Evolutionary conservation across 306 rosid genomes (phyloP), one percentile per base, ranked within the genome.

Genomic region (Albizia julibrissin): DNA sequence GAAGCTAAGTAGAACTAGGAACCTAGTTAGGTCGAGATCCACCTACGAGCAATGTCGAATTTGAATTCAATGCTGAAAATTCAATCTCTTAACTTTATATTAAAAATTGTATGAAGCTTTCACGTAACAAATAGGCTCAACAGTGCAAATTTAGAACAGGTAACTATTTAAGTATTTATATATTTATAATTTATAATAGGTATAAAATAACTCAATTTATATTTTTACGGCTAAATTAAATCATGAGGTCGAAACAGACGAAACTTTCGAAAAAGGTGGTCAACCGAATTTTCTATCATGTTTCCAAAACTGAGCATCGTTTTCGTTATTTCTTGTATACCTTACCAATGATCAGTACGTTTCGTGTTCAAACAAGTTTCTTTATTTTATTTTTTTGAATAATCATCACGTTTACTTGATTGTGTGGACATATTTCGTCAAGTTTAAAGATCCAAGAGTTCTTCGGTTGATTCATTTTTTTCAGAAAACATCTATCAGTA

Each of bases 51-150:
- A 11, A 62, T 22, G 65, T 61, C 26, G 67, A 24, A 59, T 47
- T 56, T 24, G 80, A 77, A 58, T 50, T 50, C 39, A 68, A 15
- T 62, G 50, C 76, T 81, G 66, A 84, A 59, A 82, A 85, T 78
- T 73, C 77, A 47, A 49, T 22, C 13, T n/a, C 29, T 22, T 21
- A 54, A 21, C 22, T 54, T 54, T 18, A n/a, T 21, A 21, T 56
- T 56, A n/a, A 56, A 19, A 56, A 21, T 19, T 56, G 62, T 1
- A 56, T 56, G 19, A 31, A 62, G 31, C 85, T 85, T 80, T 80
- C 87, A 84, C 81, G 89, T 46, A 81, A 81, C 87, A 71, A 78
- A 83, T 68, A 69, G 56, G 83, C 67, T 82, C 85, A 78, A 49
- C 40, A 83, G 80, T 79, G 71, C 19, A 70, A 80, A 70, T 79